These are phyloP conservation scores for Nicotiana undulata DNA, from an alignment of 257 asterid genomes.

Conservation along the genomic window DNA sequence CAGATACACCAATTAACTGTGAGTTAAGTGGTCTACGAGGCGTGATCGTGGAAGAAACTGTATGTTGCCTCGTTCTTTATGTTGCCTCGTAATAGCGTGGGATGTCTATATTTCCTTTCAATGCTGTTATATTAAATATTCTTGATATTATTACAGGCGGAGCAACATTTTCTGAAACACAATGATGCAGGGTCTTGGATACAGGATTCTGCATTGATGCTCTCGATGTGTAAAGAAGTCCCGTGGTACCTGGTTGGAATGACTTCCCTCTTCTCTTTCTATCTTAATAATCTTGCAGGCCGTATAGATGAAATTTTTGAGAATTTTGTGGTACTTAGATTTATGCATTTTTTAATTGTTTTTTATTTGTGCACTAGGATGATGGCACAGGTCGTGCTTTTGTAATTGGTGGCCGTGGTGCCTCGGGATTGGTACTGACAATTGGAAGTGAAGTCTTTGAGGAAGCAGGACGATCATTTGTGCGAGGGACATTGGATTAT, in stretches of 20 bases:
- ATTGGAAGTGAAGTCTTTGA: constrained; percentile 93
- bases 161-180: constrained; percentile 93
- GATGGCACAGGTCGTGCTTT: constrained; percentile 86
- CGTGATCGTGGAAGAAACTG: constrained; percentile 98
- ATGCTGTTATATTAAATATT: background rate
- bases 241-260: constrained; percentile 93
- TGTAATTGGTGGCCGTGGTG: constrained; percentile 93
- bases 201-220: constrained; percentile 96
- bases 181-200: constrained; percentile 99
- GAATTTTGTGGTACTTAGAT: background rate
- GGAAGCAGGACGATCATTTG: constrained; percentile 90
- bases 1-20: constrained; percentile 82
- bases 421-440: constrained; percentile 85
- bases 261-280: background rate
- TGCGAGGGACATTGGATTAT: constrained; percentile 95
- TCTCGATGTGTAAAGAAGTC: constrained; percentile 96
- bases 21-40: constrained; percentile 92
- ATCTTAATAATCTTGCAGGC: background rate
- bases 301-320: background rate
- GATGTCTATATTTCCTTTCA: background rate
- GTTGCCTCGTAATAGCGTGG: background rate
- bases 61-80: constrained; percentile 22
- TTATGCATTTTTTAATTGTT: background rate
- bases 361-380: constrained; percentile 40
- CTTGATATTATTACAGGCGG: constrained; percentile 56